phyloP scores from a whole-genome alignment of 208 protist species.

The Acanthamoeba triangularis region DNA sequence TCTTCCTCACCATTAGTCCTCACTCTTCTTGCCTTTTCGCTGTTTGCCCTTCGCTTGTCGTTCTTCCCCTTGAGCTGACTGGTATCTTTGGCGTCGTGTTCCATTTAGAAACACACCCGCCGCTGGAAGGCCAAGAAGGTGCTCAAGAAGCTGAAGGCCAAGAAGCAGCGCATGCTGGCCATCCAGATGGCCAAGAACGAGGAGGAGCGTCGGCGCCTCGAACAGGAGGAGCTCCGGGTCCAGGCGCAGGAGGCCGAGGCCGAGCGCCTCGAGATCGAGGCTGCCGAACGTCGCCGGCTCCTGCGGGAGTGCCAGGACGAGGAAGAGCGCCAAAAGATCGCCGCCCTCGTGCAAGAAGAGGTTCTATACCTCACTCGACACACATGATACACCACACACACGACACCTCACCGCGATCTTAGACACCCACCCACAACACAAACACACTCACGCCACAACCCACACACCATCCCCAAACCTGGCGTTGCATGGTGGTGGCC shows the following conservation, averaged over 20 bases:
- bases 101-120: slow-evolving; percentile 3
- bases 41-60: too few relatives aligned
- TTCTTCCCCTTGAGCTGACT: too few relatives aligned
- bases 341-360: not conserved
- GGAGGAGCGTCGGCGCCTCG: not conserved
- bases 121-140: not conserved
- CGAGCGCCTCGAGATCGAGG: not conserved
- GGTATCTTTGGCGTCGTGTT: not conserved
- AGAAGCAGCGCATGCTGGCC: not conserved
- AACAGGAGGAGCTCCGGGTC: not conserved
- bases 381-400: too few relatives aligned
- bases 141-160: slow-evolving; percentile 12
- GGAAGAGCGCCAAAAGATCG: slow-evolving; percentile 19
- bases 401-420: not conserved
- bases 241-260: not conserved
- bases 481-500: not conserved
- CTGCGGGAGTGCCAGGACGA: not conserved
- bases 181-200: not conserved
- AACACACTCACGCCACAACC: too few relatives aligned
- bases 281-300: not conserved
- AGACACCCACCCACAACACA: too few relatives aligned
- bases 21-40: too few relatives aligned
- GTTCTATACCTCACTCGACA: not conserved
- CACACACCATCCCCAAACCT: too few relatives aligned
- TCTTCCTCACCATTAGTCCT: not conserved